Evolutionary conservation across 129 eudicot genomes (phyloP).

Genomic region (Daucus carota): DH1_v3.0 NC_030384.2:43386501-43387000

Average conservation of each 20-base stretch:
- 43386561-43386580: not conserved
- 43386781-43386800: not conserved
- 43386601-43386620: not conserved
- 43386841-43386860: not conserved
- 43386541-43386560: too few relatives aligned
- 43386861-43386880: not conserved
- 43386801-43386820: not conserved
- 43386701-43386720: not conserved
- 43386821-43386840: not conserved
- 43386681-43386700: not conserved
- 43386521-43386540: too few relatives aligned
- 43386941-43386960: slow-evolving; percentile 10
- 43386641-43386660: not conserved
- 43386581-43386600: not conserved
- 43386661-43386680: not conserved
- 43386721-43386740: not conserved
- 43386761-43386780: not conserved
- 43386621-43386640: not conserved
- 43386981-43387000: slow-evolving; percentile 96
- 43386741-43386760: not conserved
- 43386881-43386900: not conserved
- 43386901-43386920: not conserved
- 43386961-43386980: slow-evolving; percentile 1
- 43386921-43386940: not conserved
- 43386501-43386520: not conserved